Evolutionary conservation across 2,329 filamentous ascomycete species (phyloP).

Genomic region (Alternaria burnsii): DNA sequence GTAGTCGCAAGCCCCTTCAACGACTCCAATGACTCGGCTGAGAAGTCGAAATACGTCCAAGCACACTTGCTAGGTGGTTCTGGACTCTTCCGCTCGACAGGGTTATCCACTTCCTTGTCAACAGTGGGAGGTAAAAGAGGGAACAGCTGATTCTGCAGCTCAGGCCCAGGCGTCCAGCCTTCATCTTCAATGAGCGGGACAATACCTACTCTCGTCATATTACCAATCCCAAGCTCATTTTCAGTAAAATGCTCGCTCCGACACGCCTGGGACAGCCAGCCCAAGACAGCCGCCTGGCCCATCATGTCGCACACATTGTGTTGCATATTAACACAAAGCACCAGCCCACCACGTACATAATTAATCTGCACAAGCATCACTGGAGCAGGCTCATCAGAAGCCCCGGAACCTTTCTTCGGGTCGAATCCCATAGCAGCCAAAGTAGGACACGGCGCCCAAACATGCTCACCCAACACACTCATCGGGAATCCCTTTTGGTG

Average conservation of each 20-base stretch:
- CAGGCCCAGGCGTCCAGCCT: conserved; percentile 46
- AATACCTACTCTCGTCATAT: conserved; percentile 50
- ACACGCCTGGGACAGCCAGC: conserved; percentile 61
- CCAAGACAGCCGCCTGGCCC: conserved; percentile 59
- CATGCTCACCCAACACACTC: conserved; percentile 58
- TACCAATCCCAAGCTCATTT: conserved; percentile 57
- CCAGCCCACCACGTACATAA: conserved; percentile 59
- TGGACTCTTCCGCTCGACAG: neutral
- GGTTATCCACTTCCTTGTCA: neutral
- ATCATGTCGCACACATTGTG: conserved; percentile 63
- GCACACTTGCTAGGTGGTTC: conserved; percentile 32
- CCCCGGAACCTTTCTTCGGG: conserved; percentile 23
- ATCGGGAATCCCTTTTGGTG: conserved; percentile 55
- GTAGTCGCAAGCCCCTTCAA: conserved; percentile 54
- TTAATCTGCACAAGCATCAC: conserved; percentile 61
- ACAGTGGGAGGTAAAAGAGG: neutral
- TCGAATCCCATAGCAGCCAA: conserved; percentile 41
- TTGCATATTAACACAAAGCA: conserved; percentile 60
- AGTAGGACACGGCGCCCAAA: conserved; percentile 53
- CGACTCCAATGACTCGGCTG: conserved; percentile 43
- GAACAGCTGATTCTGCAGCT: conserved; percentile 50
- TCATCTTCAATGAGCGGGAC: conserved; percentile 52
- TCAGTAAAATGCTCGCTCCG: conserved; percentile 55
- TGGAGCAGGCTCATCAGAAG: conserved; percentile 30
- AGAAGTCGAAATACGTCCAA: conserved; percentile 60